phyloP scores from a whole-genome alignment of 1,284 basidiomycete genomes.

The Tremellales sp. region DNA sequence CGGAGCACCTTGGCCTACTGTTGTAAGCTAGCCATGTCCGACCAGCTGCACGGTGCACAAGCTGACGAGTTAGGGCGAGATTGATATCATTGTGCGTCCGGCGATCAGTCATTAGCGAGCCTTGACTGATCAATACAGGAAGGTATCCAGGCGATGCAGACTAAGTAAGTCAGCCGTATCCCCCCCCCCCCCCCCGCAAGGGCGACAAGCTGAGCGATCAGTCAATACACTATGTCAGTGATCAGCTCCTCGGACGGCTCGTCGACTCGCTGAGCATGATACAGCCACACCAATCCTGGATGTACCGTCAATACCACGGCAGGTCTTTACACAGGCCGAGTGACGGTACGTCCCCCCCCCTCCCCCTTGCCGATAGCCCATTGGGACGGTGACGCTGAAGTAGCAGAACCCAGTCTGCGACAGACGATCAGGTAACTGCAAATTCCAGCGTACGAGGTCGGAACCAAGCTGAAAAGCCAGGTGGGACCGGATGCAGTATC shows the following conservation, averaged over 20 bases:
- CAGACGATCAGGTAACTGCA: slow-evolving; percentile 23
- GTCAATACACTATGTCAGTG: slow-evolving; percentile 41
- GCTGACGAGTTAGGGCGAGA: slow-evolving; percentile 34
- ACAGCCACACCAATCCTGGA: slow-evolving; percentile 40
- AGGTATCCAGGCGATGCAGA: slow-evolving; percentile 35
- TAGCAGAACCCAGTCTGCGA: slow-evolving; percentile 34
- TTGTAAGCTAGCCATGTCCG: slow-evolving; percentile 13
- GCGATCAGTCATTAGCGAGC: background rate
- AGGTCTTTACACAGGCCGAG: slow-evolving; percentile 27
- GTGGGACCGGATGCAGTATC: slow-evolving; percentile 67
- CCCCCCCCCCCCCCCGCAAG: background rate
- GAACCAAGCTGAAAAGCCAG: too few species aligned
- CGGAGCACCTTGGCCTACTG: slow-evolving; percentile 30
- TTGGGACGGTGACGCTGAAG: too few species aligned
- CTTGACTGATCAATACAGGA: slow-evolving; percentile 25
- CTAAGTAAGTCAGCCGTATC: slow-evolving; percentile 30
- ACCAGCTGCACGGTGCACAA: background rate
- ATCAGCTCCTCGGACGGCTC: background rate
- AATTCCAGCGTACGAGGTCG: too few species aligned
- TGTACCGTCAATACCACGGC: slow-evolving; percentile 30
- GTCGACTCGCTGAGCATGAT: background rate
- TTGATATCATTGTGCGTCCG: slow-evolving; percentile 40
- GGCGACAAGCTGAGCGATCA: slow-evolving; percentile 8
- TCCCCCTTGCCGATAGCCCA: background rate
- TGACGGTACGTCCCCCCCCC: slow-evolving; percentile 14